phyloP scores from a whole-genome alignment of 2,329 filamentous ascomycete genomes.

The Epichloe baconii region DNA sequence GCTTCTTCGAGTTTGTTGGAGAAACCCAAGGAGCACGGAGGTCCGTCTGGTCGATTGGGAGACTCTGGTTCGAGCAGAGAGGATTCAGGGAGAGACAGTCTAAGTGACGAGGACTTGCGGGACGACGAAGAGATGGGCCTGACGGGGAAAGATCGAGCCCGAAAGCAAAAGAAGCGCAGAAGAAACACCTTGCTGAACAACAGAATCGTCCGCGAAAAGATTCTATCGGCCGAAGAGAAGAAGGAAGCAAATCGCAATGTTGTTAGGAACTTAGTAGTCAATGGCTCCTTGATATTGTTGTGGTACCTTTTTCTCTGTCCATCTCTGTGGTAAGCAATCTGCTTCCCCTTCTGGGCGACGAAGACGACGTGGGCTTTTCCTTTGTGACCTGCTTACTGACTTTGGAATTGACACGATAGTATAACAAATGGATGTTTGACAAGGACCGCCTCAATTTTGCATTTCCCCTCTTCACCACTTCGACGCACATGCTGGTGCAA shows the following conservation, averaged over 20 bases:
- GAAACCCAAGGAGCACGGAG: slow-evolving; percentile 29
- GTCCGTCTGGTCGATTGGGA: slow-evolving; percentile 5
- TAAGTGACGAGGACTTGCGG: slow-evolving; percentile 59
- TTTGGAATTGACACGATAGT: slow-evolving; percentile 35
- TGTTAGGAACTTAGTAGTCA: slow-evolving; percentile 54
- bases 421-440: slow-evolving; percentile 99
- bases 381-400: slow-evolving; percentile 10
- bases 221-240: slow-evolving; percentile 56
- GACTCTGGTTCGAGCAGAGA: slow-evolving; percentile 11
- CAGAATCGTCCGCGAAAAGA: slow-evolving; percentile 47
- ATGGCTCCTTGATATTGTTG: slow-evolving; percentile 66
- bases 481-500: slow-evolving; percentile 90
- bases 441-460: slow-evolving; percentile 74
- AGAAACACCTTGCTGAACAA: slow-evolving; percentile 58
- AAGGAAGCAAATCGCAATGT: slow-evolving; percentile 65
- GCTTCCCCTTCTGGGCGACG: background rate
- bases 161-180: slow-evolving; percentile 52
- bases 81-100: slow-evolving; percentile 36
- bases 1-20: slow-evolving; percentile 16
- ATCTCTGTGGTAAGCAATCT: slow-evolving; percentile 65
- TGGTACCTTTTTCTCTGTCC: slow-evolving; percentile 84
- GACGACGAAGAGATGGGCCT: slow-evolving; percentile 87
- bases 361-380: background rate
- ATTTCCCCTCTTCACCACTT: slow-evolving; percentile 90
- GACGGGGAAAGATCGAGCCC: slow-evolving; percentile 57